These are phyloP conservation scores for Phytophthora vignae DNA, from an alignment of 352 stramenopile genomes.

Conservation along the genomic window DNA sequence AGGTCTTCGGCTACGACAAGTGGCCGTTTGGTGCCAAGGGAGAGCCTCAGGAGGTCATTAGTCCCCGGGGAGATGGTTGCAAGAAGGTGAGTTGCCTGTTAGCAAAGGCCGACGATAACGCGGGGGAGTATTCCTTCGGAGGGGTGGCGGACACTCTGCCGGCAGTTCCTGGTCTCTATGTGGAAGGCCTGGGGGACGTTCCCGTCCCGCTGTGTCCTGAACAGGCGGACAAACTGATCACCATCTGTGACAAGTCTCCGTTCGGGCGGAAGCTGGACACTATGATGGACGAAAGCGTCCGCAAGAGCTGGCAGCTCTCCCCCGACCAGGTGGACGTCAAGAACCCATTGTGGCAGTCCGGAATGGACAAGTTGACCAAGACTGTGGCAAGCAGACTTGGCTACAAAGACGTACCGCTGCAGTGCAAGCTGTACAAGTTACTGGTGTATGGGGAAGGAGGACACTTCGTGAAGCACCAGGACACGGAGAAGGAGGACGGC, in stretches of 20 bases:
- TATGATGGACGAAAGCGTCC: conserved; percentile 11
- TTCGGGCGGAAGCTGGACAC: conserved; percentile 12
- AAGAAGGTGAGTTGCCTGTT: neutral
- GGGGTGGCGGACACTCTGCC: neutral
- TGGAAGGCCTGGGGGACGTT: neutral
- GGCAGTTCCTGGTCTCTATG: neutral
- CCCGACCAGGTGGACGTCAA: conserved; percentile 4
- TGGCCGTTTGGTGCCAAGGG: neutral
- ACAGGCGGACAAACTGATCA: neutral
- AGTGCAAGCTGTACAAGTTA: conserved; percentile 48
- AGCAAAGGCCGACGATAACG: neutral
- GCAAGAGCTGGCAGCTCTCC: conserved; percentile 10
- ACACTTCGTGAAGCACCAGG: conserved; percentile 55
- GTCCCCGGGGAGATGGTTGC: neutral
- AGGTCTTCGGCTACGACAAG: neutral
- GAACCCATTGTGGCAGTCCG: conserved; percentile 14
- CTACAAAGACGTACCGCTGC: conserved; percentile 14
- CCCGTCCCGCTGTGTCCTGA: neutral
- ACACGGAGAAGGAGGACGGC: conserved; percentile 61
- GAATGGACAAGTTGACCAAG: conserved; percentile 15
- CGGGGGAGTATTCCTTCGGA: neutral
- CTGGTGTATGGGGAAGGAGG: conserved; percentile 45
- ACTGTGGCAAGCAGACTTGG: conserved; percentile 10
- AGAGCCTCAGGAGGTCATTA: neutral
- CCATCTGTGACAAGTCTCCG: too few relatives aligned